phyloP scores from a whole-genome alignment of 305 asterid genomes.

The Stenogyne calaminthoides region DNA sequence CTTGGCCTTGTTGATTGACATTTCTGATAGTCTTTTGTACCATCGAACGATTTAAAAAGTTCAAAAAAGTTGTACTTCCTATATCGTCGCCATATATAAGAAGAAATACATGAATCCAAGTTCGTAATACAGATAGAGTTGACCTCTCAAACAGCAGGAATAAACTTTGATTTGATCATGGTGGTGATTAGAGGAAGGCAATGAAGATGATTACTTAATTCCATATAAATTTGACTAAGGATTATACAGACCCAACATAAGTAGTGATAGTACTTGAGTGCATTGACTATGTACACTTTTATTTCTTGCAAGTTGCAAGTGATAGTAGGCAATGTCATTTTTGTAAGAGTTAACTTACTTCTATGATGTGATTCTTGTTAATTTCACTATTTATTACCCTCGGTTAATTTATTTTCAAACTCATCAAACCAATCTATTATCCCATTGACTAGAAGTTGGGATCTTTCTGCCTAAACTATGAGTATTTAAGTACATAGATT shows the following conservation, averaged over 20 bases:
- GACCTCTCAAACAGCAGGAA: background rate
- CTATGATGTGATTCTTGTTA: slow-evolving; percentile 1
- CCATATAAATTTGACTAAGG: background rate
- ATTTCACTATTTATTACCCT: background rate
- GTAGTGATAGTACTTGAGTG: background rate
- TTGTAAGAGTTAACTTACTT: background rate
- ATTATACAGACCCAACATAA: background rate
- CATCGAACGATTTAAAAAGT: background rate
- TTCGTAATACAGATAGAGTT: background rate
- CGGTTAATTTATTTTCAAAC: background rate
- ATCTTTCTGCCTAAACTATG: background rate
- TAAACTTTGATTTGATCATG: background rate
- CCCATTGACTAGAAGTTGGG: slow-evolving; percentile 7
- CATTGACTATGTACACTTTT: background rate
- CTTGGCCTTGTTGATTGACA: background rate
- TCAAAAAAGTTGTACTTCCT: background rate
- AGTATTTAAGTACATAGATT: slow-evolving; percentile 10
- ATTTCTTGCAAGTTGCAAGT: background rate
- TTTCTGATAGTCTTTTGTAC: background rate
- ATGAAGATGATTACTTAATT: background rate
- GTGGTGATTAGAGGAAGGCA: background rate
- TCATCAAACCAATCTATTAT: background rate
- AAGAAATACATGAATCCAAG: background rate
- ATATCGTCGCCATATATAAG: too few relatives aligned
- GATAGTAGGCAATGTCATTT: background rate